Base-by-base conservation (phyloP, 257 asterid species). In the Vinca minor region DNA sequence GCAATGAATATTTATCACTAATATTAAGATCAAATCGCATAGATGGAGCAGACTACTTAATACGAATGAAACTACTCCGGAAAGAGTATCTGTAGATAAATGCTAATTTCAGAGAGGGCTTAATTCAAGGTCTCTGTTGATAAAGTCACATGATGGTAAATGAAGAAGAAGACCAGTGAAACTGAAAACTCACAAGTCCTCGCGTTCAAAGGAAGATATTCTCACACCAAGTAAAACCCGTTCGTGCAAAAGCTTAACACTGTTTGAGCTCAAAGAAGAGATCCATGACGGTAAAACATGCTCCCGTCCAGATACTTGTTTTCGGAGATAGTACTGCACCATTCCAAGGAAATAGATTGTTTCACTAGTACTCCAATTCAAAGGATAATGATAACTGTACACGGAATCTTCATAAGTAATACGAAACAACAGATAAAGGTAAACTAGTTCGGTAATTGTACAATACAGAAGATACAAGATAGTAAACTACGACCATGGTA, bases 201-300 rank as follows among this genome's bases (percentile, higher is more conserved):
- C 74, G 36, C 58, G 50, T 55, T 69, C 74, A 66, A 92, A 84
- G 56, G 88, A 81, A 75, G 95, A 85, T 69, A 87, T 72, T 69
- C 93, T 78, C 69, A 83, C 84, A 66, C 91, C 97, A 75, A 89
- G 75, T 62, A 61, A 70, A 61, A 87, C 79, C 67, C 77, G 74
- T 69, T 72, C 72, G 78, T 87, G 80, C 73, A 81, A 65, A 65
- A 68, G 59, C 29, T 75, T 74, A 65, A 46, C 74, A 61, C 70
- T 60, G 69, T 71, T 84, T 68, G 66, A 57, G 68, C 80, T 74
- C 88, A 86, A 87, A 2, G 82, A 77, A 70, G 79, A 78, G 83
- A 82, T 77, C 96, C 88, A 85, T 79, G 72, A 65, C 15, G 98
- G 98, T 66, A 92, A 83, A 71, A 92, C 86, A 73, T 79, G 94